These are phyloP conservation scores for Stephania yunnanensis DNA, from an alignment of 164 flowering plant genomes.

Conservation along the genomic window DNA sequence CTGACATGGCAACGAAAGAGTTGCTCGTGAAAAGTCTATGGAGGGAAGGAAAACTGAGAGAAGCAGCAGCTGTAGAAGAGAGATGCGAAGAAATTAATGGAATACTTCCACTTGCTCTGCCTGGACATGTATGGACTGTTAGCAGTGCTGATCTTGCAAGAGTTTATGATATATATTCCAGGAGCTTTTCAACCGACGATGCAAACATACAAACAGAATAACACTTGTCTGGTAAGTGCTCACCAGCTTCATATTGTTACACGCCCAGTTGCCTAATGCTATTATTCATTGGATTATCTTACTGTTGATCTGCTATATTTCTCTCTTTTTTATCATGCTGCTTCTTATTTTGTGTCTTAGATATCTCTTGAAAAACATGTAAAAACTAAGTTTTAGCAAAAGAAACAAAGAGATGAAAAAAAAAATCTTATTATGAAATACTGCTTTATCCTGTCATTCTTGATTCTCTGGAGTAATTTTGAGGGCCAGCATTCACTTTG, in stretches of 20 bases:
- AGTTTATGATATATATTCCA: slow-evolving; percentile 41
- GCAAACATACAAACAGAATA: not conserved
- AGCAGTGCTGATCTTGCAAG: slow-evolving; percentile 44
- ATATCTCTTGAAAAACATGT: too few species aligned
- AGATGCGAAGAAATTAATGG: slow-evolving; percentile 37
- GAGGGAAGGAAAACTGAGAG: slow-evolving; percentile 82
- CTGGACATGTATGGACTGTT: slow-evolving; percentile 61
- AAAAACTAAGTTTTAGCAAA: too few species aligned
- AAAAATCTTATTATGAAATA: too few species aligned
- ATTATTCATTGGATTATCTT: not conserved
- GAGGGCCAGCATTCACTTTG: not conserved
- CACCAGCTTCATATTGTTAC: not conserved
- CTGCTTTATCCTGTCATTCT: too few species aligned
- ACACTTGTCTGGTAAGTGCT: not conserved
- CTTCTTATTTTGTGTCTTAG: too few species aligned
- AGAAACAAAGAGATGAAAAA: too few species aligned
- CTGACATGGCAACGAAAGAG: slow-evolving; percentile 64
- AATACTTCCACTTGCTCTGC: slow-evolving; percentile 43
- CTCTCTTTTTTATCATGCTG: too few species aligned
- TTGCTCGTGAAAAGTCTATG: slow-evolving; percentile 86
- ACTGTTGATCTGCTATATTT: not conserved
- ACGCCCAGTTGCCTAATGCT: not conserved
- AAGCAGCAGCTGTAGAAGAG: slow-evolving; percentile 79
- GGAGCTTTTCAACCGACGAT: slow-evolving; percentile 22
- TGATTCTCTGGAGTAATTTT: too few species aligned